Evolutionary conservation across 2,329 filamentous ascomycete genomes (phyloP).

Genomic region (Lithohypha guttulata): DNA sequence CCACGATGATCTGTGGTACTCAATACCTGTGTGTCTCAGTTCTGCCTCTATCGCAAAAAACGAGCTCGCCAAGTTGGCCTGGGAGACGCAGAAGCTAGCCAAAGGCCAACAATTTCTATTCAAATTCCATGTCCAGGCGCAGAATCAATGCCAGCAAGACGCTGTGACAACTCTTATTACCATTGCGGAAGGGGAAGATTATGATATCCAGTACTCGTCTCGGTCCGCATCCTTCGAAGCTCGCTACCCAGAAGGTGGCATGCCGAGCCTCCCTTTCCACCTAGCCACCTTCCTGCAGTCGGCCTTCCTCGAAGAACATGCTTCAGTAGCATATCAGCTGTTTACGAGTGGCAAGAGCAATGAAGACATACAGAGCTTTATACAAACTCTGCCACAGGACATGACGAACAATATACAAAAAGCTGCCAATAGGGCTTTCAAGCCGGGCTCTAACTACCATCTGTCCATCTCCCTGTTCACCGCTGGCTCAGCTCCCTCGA

Average conservation of each 20-base stretch:
- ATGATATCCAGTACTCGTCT: neutral
- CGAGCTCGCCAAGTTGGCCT: neutral
- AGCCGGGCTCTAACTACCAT: conserved; percentile 89
- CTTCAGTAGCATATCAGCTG: conserved; percentile 69
- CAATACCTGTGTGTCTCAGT: conserved; percentile 3
- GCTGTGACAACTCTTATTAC: conserved; percentile 54
- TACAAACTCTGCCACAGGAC: conserved; percentile 33
- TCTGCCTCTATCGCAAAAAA: conserved; percentile 1
- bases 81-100: neutral
- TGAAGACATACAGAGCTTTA: conserved; percentile 24
- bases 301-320: conserved; percentile 61
- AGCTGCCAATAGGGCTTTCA: conserved; percentile 73
- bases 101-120: conserved; percentile 5
- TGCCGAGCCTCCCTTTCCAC: neutral
- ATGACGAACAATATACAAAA: conserved; percentile 49
- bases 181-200: conserved; percentile 57
- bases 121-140: conserved; percentile 3
- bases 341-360: conserved; percentile 29
- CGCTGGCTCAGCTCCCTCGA: conserved; percentile 62
- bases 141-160: conserved; percentile 46
- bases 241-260: conserved; percentile 1
- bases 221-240: neutral
- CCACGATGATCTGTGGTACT: conserved; percentile 35
- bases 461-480: conserved; percentile 93
- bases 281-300: conserved; percentile 1